A percentile compares a stretch with the other conserved stretches of the same genome.
Evolutionary conservation across 306 rosid genomes (phyloP).

Genomic region (Ormosia semicastrata): DNA sequence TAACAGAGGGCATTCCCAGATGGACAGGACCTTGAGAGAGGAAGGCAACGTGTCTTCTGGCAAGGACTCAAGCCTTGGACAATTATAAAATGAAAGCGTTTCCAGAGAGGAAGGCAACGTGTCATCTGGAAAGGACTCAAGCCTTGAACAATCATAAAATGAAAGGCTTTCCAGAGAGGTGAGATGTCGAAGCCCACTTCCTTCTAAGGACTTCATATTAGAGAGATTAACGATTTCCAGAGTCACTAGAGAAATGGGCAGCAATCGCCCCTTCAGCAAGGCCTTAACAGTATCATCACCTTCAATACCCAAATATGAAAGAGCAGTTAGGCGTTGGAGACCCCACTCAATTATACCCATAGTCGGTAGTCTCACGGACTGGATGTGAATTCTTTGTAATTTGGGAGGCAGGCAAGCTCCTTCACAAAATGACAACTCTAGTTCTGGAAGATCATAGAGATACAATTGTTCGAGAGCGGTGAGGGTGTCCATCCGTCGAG

Average conservation of each 20-base stretch:
- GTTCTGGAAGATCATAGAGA: not conserved
- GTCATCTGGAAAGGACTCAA: not conserved
- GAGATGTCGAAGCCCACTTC: not conserved
- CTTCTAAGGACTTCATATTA: not conserved
- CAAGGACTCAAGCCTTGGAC: not conserved
- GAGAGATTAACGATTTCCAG: not conserved
- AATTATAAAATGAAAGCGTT: not conserved
- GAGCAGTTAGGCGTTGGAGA: not conserved
- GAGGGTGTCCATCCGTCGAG: not conserved
- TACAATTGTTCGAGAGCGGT: not conserved
- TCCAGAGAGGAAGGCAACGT: not conserved
- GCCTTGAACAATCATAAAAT: not conserved
- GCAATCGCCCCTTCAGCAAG: not conserved
- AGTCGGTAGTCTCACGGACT: not conserved
- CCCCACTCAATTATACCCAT: not conserved
- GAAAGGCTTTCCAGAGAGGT: not conserved
- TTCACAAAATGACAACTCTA: not conserved
- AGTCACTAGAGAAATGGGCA: not conserved
- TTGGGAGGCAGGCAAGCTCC: not conserved
- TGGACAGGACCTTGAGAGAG: not conserved
- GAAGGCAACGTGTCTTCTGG: not conserved
- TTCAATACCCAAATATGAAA: not conserved
- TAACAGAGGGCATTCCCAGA: not conserved
- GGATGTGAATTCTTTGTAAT: fast-evolving
- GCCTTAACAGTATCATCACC: not conserved